Base-by-base conservation (phyloP, 1,284 basidiomycete genomes). In the Phylloboletellus chloephorus region DNA sequence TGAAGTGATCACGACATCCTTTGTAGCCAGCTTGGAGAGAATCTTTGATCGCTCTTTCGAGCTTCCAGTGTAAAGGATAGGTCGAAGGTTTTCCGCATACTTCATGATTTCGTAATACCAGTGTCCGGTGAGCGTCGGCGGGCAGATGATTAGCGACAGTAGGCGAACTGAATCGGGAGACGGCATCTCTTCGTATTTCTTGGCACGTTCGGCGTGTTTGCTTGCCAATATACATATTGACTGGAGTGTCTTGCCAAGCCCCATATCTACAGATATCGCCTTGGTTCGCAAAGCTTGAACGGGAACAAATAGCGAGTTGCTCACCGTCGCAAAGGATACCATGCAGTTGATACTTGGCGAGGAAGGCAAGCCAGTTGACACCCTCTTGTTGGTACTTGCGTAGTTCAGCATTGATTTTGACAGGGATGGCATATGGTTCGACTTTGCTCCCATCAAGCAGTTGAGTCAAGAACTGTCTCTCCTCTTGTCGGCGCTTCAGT, bases 101-200 rank as follows among this genome's bases (percentile, higher is more conserved):
- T 96, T 97, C 46, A 84, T 73, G 46, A 98, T 88, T 67, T 99
- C 96, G 65, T 98, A 95, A 61, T 90, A 91, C 96, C 96, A 99
- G 59, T 99, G 96, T 5, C 96, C 95, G 0, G 90, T 89, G 47
- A 99, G 78, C 1, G 96, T 99, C 2, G 96, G 94, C 0, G 96
- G 96, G 58, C 96, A 99, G 42, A 98, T 72, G 49, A 99, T 94
- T 31, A 99, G 74, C 4, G 94, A 97, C 1, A 96, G 94, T 22
- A 98, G 70, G 58, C 90, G 93, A 17, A 88, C 77, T 9, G 85
- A 69, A 58, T 96, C 91, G 0, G 87, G 77, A 0, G 84, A 80
- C 31, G 78, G 66, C 4, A 82, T 87, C 46, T 77, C 71, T 54
- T 80, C 72, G 64, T 82, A 72, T 50, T 74, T 78, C 57, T 86